phyloP scores from a whole-genome alignment of 164 flowering plant genomes.

The Aristolochia contorta region DNA sequence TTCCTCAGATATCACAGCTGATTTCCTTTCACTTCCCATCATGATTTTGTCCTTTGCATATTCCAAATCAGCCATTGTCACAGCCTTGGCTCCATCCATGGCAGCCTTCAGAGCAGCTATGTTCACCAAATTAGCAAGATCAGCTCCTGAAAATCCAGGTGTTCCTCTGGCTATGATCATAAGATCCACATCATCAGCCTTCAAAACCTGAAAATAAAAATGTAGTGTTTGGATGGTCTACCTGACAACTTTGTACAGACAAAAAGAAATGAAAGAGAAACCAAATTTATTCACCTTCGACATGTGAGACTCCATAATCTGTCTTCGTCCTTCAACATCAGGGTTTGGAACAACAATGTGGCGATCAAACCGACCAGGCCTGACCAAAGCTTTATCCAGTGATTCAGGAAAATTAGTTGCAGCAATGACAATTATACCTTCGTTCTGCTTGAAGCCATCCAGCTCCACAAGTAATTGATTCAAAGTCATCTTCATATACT shows the following conservation, averaged over 20 bases:
- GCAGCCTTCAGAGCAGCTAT: slow-evolving; percentile 91
- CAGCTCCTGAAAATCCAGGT: slow-evolving; percentile 84
- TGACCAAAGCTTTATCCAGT: slow-evolving; percentile 85
- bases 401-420: slow-evolving; percentile 97
- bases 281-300: slow-evolving; percentile 45
- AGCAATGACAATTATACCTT: slow-evolving; percentile 94
- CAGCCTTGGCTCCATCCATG: slow-evolving; percentile 87
- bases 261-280: background rate
- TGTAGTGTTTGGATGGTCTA: too few species aligned
- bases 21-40: slow-evolving; percentile 96
- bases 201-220: slow-evolving; percentile 44
- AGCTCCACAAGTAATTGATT: slow-evolving; percentile 95
- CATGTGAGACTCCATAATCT: slow-evolving; percentile 92
- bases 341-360: slow-evolving; percentile 95
- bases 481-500: slow-evolving; percentile 95
- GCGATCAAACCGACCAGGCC: slow-evolving; percentile 98
- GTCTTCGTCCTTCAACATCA: slow-evolving; percentile 93
- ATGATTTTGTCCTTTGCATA: slow-evolving; percentile 78
- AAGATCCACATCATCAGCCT: slow-evolving; percentile 91
- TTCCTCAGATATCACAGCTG: slow-evolving; percentile 89
- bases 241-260: background rate
- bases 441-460: slow-evolving; percentile 97
- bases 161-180: slow-evolving; percentile 97
- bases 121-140: slow-evolving; percentile 88
- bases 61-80: slow-evolving; percentile 75